Percentiles rank a stretch among this genome's conserved stretches.
These are phyloP conservation scores for Herpetomonas tarakana DNA, from an alignment of 208 protist species.

Conservation along the genomic window DNA sequence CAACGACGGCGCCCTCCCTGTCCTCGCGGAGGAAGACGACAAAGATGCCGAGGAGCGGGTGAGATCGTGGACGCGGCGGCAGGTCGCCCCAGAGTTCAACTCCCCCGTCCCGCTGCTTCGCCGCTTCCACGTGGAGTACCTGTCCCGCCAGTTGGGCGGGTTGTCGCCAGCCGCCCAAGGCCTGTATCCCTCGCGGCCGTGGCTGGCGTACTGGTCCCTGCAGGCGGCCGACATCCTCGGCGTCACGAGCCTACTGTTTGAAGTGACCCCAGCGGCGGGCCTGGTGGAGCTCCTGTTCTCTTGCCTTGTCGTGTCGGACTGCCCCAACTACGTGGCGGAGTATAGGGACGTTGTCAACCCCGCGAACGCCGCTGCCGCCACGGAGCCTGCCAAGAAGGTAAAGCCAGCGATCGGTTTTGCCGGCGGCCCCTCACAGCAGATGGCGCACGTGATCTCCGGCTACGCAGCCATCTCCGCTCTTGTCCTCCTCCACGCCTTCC, in stretches of 20 bases:
- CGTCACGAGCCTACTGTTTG: conserved; percentile 34
- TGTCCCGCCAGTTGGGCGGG: conserved; percentile 18
- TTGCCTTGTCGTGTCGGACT: conserved; percentile 21
- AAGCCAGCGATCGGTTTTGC: conserved; percentile 62
- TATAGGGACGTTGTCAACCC: neutral
- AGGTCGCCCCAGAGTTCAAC: neutral
- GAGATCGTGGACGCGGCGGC: conserved; percentile 3
- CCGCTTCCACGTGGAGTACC: conserved; percentile 33
- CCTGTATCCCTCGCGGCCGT: conserved; percentile 63
- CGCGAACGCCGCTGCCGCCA: neutral
- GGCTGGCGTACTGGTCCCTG: conserved; percentile 78
- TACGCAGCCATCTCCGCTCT: conserved; percentile 86
- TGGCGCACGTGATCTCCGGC: conserved; percentile 76
- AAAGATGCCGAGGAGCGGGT: neutral
- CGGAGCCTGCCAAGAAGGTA: neutral
- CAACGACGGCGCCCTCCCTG: neutral
- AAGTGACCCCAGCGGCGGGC: conserved; percentile 27
- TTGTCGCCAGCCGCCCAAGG: conserved; percentile 18
- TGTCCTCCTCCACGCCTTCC: conserved; percentile 37
- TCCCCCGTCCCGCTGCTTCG: conserved; percentile 13
- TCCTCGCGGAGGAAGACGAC: neutral
- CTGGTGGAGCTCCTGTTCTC: conserved; percentile 47
- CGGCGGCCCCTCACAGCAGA: conserved; percentile 65
- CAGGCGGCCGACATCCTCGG: conserved; percentile 79
- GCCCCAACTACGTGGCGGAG: neutral